phyloP scores from a whole-genome alignment of 106 monocot species.

The Dioscorea alata region DNA sequence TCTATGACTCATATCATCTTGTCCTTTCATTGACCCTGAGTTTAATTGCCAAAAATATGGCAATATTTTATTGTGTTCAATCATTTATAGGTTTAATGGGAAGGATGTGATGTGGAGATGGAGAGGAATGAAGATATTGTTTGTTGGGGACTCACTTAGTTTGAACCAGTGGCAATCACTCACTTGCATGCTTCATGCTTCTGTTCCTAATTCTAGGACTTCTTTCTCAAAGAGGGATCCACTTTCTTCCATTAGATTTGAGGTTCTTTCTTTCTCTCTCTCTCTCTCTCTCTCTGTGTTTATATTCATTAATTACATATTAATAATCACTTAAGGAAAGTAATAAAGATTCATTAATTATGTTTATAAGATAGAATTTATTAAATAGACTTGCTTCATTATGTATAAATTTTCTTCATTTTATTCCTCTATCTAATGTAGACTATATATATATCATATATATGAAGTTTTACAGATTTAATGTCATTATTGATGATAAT shows the following conservation, averaged over 20 bases:
- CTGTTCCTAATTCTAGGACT: constrained; percentile 50
- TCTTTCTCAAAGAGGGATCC: constrained; percentile 17
- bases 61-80: too few relatives aligned
- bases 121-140: constrained; percentile 83
- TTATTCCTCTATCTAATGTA: too few relatives aligned
- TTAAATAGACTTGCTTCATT: too few relatives aligned
- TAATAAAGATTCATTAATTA: too few relatives aligned
- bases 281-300: background rate
- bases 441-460: too few relatives aligned
- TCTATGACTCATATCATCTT: constrained; percentile 59
- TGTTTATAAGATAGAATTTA: too few relatives aligned
- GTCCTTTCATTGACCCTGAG: constrained; percentile 73
- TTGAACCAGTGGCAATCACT: constrained; percentile 87
- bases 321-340: too few relatives aligned
- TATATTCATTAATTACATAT: too few relatives aligned
- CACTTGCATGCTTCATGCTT: constrained; percentile 70
- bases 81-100: constrained; percentile 38
- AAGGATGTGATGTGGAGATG: constrained; percentile 38
- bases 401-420: too few relatives aligned
- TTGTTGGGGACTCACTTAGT: constrained; percentile 90
- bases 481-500: too few relatives aligned
- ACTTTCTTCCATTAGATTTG: constrained; percentile 49
- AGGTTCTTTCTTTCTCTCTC: constrained; percentile 51
- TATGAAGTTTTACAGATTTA: too few relatives aligned
- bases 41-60: constrained; percentile 87